Conservation (phyloP, 305 asterid species). For the Striga hermonthica region DNA sequence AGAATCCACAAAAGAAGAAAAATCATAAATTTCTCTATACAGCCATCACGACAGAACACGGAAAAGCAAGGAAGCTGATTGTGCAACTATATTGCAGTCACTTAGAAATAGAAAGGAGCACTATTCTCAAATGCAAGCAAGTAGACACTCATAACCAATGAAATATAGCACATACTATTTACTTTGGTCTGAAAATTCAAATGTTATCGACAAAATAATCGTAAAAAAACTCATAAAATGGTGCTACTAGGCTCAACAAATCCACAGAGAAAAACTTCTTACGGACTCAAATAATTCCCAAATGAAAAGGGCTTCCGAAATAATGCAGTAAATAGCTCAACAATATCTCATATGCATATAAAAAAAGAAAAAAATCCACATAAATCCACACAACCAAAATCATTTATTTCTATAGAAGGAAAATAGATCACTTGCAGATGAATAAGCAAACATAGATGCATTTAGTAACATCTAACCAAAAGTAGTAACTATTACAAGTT, state of each 20-base stretch:
- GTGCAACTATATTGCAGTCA: neutral
- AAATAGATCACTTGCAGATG: neutral
- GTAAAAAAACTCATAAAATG: neutral
- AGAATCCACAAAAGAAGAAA: no score
- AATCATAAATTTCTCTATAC: no score
- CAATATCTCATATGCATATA: neutral
- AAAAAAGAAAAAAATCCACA: neutral
- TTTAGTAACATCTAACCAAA: neutral
- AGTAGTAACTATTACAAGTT: neutral
- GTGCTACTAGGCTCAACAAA: neutral
- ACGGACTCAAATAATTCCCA: no score
- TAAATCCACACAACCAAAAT: no score
- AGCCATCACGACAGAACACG: neutral
- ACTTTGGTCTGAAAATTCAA: neutral
- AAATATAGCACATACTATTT: neutral
- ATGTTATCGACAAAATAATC: neutral
- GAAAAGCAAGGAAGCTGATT: neutral
- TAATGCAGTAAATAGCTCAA: neutral
- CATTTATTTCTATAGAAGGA: no score
- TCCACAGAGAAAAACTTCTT: no score
- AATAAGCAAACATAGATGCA: neutral
- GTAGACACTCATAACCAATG: no score
- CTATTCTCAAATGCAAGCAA: neutral
- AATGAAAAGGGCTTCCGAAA: no score
- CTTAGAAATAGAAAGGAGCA: neutral